Evolutionary conservation across 108 stramenopile species (phyloP).

Genomic region (Pseudonitzschia multiseries): DNA sequence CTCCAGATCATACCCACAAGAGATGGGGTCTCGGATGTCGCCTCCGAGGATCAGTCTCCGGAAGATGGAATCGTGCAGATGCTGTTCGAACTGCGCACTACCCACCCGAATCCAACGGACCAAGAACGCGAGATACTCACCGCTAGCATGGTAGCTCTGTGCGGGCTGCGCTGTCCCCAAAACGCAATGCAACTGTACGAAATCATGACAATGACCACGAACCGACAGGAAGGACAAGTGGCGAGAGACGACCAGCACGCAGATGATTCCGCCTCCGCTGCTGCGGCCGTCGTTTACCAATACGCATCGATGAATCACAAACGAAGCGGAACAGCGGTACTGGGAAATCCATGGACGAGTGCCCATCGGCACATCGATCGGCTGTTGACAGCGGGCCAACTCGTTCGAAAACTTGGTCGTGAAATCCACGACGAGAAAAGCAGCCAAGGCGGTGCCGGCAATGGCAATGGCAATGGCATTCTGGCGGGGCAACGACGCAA

Average conservation of each 20-base stretch:
- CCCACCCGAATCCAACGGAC: neutral
- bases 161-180: slow-evolving; percentile 44
- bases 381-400: slow-evolving; percentile 3
- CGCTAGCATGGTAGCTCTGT: slow-evolving; percentile 46
- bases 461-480: neutral
- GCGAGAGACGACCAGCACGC: neutral
- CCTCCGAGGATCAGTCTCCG: neutral
- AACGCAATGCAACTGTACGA: slow-evolving; percentile 28
- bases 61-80: slow-evolving; percentile 11
- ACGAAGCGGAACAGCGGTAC: slow-evolving; percentile 10
- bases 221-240: neutral
- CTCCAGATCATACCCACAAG: no score
- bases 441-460: no score
- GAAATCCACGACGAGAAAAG: neutral
- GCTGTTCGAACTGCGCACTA: slow-evolving; percentile 3
- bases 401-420: neutral
- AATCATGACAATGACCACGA: neutral
- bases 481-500: neutral
- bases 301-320: slow-evolving; percentile 16
- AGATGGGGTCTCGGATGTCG: neutral
- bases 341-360: slow-evolving; percentile 32
- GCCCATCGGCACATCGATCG: slow-evolving; percentile 21
- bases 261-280: neutral
- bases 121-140: slow-evolving; percentile 20
- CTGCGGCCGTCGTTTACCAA: neutral